Conservation (phyloP, 2,329 filamentous ascomycete species). For the Xylaria sp. region DNA sequence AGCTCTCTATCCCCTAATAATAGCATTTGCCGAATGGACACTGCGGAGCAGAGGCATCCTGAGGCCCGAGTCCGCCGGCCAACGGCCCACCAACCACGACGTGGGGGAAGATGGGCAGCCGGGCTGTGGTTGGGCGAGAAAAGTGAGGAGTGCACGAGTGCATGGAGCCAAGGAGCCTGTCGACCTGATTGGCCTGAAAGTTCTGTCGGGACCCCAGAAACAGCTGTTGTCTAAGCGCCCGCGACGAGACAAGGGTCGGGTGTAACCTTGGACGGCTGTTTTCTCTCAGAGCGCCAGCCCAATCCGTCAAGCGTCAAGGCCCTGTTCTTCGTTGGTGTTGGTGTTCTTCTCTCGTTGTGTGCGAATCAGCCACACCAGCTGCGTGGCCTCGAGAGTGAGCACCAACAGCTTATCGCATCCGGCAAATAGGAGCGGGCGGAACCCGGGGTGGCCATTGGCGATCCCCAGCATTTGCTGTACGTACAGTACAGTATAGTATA, state of each 20-base stretch:
- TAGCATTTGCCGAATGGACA: constrained; percentile 34
- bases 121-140: constrained; percentile 40
- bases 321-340: constrained; percentile 12
- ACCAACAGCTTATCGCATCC: constrained; percentile 20
- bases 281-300: constrained; percentile 28
- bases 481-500: constrained; percentile 18
- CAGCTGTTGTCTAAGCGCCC: constrained; percentile 41
- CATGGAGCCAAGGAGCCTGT: constrained; percentile 27
- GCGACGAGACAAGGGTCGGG: constrained; percentile 33
- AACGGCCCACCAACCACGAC: constrained; percentile 34
- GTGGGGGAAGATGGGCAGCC: constrained; percentile 33
- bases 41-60: constrained; percentile 23
- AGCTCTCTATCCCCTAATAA: constrained; percentile 39
- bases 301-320: constrained; percentile 31
- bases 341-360: neutral
- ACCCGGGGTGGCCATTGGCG: constrained; percentile 27
- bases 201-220: constrained; percentile 35
- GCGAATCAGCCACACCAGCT: constrained; percentile 21
- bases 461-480: constrained; percentile 23
- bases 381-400: constrained; percentile 21
- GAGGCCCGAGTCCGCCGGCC: constrained; percentile 28
- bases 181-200: constrained; percentile 34
- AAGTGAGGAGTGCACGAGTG: constrained; percentile 36
- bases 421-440: constrained; percentile 23
- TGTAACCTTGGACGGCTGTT: constrained; percentile 34